phyloP scores from a whole-genome alignment of 257 asterid genomes.

The Gentiana macrophylla region DNA sequence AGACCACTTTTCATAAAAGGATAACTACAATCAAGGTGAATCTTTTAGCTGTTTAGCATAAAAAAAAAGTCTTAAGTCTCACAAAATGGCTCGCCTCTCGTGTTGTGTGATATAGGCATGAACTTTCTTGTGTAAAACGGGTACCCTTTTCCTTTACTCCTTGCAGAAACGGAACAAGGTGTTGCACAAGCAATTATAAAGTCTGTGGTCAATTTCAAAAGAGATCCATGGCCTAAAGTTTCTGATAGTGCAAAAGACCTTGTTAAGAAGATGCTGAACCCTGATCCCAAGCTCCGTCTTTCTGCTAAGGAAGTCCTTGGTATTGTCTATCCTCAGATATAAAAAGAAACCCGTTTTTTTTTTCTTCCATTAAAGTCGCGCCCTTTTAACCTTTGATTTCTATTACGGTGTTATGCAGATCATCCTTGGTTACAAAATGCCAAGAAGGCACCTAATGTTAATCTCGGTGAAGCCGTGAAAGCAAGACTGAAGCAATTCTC shows the following conservation, averaged over 20 bases:
- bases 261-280: constrained; percentile 6
- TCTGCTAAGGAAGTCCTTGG: constrained; percentile 41
- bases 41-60: no score
- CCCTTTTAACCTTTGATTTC: no score
- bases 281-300: constrained; percentile 38
- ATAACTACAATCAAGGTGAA: no score
- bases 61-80: no score
- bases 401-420: constrained; percentile 16
- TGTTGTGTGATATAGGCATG: no score
- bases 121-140: no score
- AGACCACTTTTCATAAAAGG: no score
- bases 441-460: constrained; percentile 36
- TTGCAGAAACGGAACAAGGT: constrained; percentile 43
- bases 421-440: constrained; percentile 9
- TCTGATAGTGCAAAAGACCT: no score
- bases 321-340: constrained; percentile 12
- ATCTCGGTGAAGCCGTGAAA: constrained; percentile 37
- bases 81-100: no score
- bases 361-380: no score
- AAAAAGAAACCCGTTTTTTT: no score
- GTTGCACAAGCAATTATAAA: constrained; percentile 43
- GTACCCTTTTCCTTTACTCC: neutral
- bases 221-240: no score
- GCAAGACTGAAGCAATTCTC: constrained; percentile 43
- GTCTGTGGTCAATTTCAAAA: constrained; percentile 22